Percentiles rank a stretch among this genome's conserved stretches.
Conservation (phyloP, 1,139 yeast species). For the Lizanozyma gosingica region DNA sequence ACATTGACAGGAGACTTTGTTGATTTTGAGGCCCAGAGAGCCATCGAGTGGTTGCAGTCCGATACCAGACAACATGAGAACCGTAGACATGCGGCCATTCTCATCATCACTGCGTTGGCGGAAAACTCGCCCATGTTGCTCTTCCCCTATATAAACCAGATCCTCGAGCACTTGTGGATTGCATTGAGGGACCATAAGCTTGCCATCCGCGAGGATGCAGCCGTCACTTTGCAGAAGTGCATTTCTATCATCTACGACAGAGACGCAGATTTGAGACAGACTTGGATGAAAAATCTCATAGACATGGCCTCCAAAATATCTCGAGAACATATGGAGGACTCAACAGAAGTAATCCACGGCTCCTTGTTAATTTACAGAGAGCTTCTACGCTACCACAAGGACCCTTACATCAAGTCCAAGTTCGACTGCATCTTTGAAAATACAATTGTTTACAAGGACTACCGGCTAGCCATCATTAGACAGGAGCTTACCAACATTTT, state of each 20-base stretch:
- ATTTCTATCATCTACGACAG: conserved; percentile 70
- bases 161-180: conserved; percentile 78
- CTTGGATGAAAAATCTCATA: conserved; percentile 67
- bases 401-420: conserved; percentile 36
- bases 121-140: conserved; percentile 80
- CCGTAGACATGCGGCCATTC: conserved; percentile 84
- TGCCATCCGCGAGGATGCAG: conserved; percentile 74
- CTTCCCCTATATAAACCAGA: conserved; percentile 68
- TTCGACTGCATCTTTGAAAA: conserved; percentile 75
- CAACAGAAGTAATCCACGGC: conserved; percentile 76
- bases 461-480: conserved; percentile 65
- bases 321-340: conserved; percentile 19
- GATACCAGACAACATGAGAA: conserved; percentile 70
- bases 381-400: conserved; percentile 55
- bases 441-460: conserved; percentile 66
- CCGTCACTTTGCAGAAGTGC: conserved; percentile 70
- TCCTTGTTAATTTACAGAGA: conserved; percentile 77
- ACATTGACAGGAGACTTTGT: conserved; percentile 86
- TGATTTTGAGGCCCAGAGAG: conserved; percentile 82
- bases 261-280: conserved; percentile 59
- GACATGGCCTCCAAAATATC: conserved; percentile 42
- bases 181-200: conserved; percentile 76
- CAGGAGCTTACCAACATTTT: conserved; percentile 76
- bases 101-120: conserved; percentile 77
- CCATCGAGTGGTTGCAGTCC: conserved; percentile 83